A percentile compares a stretch with the other conserved stretches of the same genome.
Evolutionary conservation across 257 asterid genomes (phyloP).

Genomic region (Solanum paucissectum): DNA sequence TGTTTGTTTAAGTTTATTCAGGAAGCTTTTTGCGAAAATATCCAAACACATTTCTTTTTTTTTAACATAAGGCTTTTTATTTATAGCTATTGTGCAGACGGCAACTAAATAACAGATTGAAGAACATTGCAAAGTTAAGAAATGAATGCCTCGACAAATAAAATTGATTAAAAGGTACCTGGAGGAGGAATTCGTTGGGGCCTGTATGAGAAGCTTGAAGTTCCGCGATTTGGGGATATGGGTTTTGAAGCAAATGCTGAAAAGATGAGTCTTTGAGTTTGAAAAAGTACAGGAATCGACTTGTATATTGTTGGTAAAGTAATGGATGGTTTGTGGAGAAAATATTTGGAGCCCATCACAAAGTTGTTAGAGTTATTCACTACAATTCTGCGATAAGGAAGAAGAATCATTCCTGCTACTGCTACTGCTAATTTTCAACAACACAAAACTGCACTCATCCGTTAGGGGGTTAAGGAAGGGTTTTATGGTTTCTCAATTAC

Average conservation of each 20-base stretch:
- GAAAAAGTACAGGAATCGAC: not conserved
- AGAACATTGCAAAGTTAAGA: not conserved
- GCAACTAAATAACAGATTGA: not conserved
- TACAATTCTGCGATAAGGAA: not conserved
- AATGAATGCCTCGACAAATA: not conserved
- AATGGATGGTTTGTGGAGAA: not conserved
- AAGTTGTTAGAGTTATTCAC: not conserved
- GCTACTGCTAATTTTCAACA: not conserved
- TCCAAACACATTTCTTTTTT: not conserved
- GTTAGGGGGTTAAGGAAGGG: not conserved
- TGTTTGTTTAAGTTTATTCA: not conserved
- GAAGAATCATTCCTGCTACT: not conserved
- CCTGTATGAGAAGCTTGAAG: slow-evolving; percentile 15
- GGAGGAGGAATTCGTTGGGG: slow-evolving; percentile 50
- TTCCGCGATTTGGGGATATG: slow-evolving; percentile 21
- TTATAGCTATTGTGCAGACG: not conserved
- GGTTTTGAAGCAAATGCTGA: slow-evolving; percentile 21
- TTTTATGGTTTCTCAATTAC: not conserved
- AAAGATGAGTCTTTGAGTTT: not conserved
- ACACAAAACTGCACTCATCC: not conserved
- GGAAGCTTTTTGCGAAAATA: not conserved
- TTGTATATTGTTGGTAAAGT: not conserved
- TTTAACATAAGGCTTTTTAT: not conserved
- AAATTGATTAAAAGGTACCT: not conserved
- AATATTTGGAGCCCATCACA: not conserved